A percentile compares a stretch with the other conserved stretches of the same genome.
These are phyloP conservation scores for Ailanthus altissimus DNA, from an alignment of 345 rosid species.

Conservation along the genomic window DNA sequence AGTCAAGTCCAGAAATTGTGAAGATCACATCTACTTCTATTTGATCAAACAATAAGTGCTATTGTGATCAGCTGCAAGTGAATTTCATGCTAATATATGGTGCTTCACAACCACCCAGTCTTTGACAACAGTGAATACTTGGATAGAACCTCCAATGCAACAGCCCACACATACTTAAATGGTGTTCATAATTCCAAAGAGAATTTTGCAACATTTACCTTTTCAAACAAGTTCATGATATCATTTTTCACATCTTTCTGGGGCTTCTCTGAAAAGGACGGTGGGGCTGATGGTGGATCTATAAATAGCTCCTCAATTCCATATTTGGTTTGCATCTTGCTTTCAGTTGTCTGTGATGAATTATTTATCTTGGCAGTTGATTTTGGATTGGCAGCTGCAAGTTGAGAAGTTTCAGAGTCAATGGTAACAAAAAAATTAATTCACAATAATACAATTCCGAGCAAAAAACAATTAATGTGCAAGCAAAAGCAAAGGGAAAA, in stretches of 20 bases:
- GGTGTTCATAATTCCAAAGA: slow-evolving; percentile 3
- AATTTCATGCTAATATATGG: neutral
- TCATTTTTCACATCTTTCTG: slow-evolving; percentile 46
- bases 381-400: slow-evolving; percentile 37
- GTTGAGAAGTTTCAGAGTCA: slow-evolving; percentile 17
- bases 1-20: neutral
- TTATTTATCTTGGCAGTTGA: slow-evolving; percentile 22
- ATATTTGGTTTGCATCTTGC: slow-evolving; percentile 22
- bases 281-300: slow-evolving; percentile 14
- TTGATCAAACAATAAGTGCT: neutral
- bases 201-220: slow-evolving; percentile 33
- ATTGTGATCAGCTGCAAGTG: neutral
- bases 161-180: neutral
- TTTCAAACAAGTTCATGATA: slow-evolving; percentile 45
- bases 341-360: slow-evolving; percentile 26
- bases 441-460: neutral
- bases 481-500: neutral
- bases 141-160: neutral
- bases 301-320: slow-evolving; percentile 24
- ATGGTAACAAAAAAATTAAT: slow-evolving; percentile 1
- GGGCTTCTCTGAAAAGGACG: slow-evolving; percentile 32
- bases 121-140: neutral
- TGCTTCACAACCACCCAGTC: neutral
- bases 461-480: neutral
- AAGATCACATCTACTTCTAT: neutral